Evolutionary conservation across 441 rosid genomes (phyloP).

Genomic region (Pelargonium cotyledonis): DNA sequence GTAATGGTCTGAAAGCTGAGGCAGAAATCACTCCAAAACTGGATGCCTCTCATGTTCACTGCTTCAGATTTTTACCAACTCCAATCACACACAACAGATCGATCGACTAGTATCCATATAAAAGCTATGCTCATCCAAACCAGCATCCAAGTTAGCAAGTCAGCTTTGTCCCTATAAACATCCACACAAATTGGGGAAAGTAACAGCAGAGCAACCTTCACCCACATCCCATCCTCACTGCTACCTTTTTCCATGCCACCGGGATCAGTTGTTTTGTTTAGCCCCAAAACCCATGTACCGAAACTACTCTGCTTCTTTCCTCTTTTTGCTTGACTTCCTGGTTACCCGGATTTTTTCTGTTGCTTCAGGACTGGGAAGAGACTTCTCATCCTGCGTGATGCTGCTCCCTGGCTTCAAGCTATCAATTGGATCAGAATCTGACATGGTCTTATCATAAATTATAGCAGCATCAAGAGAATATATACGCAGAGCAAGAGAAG

Average conservation of each 20-base stretch:
- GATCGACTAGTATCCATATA: background rate
- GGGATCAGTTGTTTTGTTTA: slow-evolving; percentile 11
- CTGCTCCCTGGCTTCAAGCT: slow-evolving; percentile 29
- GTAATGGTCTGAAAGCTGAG: slow-evolving; percentile 21
- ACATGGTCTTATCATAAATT: slow-evolving; percentile 47
- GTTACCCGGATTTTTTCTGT: slow-evolving; percentile 51
- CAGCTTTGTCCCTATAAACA: slow-evolving; percentile 31
- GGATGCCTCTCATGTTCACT: slow-evolving; percentile 24
- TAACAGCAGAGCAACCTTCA: slow-evolving; percentile 12
- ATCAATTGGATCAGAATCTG: slow-evolving; percentile 33
- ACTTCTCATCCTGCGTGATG: slow-evolving; percentile 34
- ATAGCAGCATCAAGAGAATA: slow-evolving; percentile 83
- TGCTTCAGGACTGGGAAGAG: slow-evolving; percentile 35
- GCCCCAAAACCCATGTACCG: background rate
- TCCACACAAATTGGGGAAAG: slow-evolving; percentile 17
- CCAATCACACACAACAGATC: slow-evolving; percentile 7
- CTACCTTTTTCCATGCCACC: slow-evolving; percentile 14
- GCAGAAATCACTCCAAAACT: slow-evolving; percentile 29
- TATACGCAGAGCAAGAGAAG: slow-evolving; percentile 78
- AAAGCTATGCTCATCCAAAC: slow-evolving; percentile 16
- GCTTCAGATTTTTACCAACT: slow-evolving; percentile 18
- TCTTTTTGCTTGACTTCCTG: slow-evolving; percentile 74
- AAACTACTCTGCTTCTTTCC: slow-evolving; percentile 68
- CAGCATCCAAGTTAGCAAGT: slow-evolving; percentile 34
- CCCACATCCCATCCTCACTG: background rate